Evolutionary conservation across 441 rosid genomes (phyloP).

Genomic region (Erodium moschatum): DNA sequence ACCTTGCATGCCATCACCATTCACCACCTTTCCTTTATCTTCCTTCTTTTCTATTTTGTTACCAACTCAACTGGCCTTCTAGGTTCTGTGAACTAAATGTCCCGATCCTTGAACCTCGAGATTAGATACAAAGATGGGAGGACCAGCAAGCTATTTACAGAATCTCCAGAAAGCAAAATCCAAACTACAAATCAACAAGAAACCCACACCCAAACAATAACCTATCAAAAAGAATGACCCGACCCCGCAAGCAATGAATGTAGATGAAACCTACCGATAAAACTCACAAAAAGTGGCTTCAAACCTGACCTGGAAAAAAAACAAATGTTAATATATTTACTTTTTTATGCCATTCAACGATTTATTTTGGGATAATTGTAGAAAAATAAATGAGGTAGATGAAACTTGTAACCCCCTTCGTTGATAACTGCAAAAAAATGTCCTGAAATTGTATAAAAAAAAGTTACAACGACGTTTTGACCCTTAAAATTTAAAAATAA

Average conservation of each 20-base stretch:
- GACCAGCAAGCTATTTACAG: slow-evolving; percentile 37
- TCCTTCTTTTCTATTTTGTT: not conserved
- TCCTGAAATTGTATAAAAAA: too few species aligned
- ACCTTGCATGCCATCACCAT: not conserved
- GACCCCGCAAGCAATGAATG: slow-evolving; percentile 16
- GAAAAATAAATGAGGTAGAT: too few species aligned
- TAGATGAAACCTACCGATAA: slow-evolving; percentile 23
- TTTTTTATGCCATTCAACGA: not conserved
- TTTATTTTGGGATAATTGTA: not conserved
- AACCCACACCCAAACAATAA: slow-evolving; percentile 1
- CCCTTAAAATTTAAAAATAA: too few species aligned
- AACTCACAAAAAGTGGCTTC: slow-evolving; percentile 19
- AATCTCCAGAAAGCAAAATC: slow-evolving; percentile 19
- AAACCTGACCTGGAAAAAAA: slow-evolving; percentile 26
- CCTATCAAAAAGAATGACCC: slow-evolving; percentile 7
- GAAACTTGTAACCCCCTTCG: too few species aligned
- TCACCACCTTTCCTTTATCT: not conserved
- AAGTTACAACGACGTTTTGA: too few species aligned
- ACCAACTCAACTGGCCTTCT: not conserved
- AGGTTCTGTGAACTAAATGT: not conserved
- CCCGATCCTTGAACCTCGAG: not conserved
- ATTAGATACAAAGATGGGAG: slow-evolving; percentile 10
- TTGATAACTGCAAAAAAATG: too few species aligned
- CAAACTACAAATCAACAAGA: slow-evolving; percentile 11
- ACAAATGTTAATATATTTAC: not conserved